Percentiles rank a stretch among this genome's conserved stretches.
Evolutionary conservation across 2,329 filamentous ascomycete genomes (phyloP).

Genomic region (Fusarium metavorans): DNA sequence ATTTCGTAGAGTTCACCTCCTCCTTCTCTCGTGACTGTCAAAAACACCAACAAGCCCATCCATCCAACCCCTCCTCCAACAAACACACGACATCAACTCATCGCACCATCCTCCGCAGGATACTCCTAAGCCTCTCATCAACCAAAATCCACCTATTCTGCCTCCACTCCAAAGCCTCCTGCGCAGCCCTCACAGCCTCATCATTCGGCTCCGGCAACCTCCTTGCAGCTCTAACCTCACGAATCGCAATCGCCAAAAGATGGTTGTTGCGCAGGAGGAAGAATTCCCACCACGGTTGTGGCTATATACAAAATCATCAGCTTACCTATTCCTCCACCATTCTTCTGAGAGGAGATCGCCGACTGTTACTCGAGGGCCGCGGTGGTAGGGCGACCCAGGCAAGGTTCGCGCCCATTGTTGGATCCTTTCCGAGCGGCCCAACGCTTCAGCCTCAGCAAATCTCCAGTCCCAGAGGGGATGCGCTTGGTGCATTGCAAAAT

Average conservation of each 20-base stretch:
- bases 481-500: neutral
- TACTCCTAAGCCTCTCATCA: neutral
- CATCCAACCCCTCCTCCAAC: neutral
- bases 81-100: neutral
- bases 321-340: neutral
- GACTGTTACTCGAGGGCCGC: neutral
- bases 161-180: neutral
- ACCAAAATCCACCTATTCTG: neutral
- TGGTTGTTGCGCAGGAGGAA: neutral
- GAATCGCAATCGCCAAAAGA: neutral
- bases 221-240: neutral
- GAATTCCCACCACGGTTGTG: neutral
- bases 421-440: neutral
- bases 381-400: neutral
- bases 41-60: neutral
- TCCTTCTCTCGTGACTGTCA: neutral
- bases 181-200: neutral
- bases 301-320: neutral
- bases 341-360: neutral
- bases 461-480: neutral
- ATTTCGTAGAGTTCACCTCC: neutral
- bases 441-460: neutral
- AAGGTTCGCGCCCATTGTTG: neutral
- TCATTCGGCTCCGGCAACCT: neutral
- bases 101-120: neutral